These are phyloP conservation scores for Lasiodiplodia hormozganensis DNA, from an alignment of 2,329 filamentous ascomycete genomes.

Conservation along the genomic window DNA sequence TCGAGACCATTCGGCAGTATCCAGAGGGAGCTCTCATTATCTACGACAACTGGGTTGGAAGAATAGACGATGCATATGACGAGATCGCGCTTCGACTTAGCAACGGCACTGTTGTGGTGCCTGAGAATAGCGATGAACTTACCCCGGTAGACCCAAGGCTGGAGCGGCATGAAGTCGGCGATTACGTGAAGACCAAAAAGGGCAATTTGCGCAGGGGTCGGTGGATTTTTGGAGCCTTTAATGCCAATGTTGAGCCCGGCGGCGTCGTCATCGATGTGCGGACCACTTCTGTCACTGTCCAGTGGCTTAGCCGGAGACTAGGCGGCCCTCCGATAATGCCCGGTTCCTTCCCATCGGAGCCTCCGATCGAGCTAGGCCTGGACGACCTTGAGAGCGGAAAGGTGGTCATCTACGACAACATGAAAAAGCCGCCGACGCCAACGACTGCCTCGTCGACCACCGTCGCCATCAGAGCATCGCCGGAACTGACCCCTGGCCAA, in stretches of 20 bases:
- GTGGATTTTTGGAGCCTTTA: constrained; percentile 61
- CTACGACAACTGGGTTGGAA: constrained; percentile 63
- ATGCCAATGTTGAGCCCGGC: constrained; percentile 55
- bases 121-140: constrained; percentile 55
- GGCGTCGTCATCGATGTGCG: constrained; percentile 62
- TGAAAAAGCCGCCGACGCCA: constrained; percentile 35
- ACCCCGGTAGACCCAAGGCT: constrained; percentile 43
- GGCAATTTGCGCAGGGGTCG: constrained; percentile 58
- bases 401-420: constrained; percentile 52
- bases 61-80: constrained; percentile 57
- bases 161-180: constrained; percentile 53
- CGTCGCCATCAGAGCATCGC: not conserved
- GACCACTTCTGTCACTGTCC: constrained; percentile 54
- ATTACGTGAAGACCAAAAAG: constrained; percentile 60
- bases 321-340: constrained; percentile 34
- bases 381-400: constrained; percentile 52
- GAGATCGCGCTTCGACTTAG: constrained; percentile 59
- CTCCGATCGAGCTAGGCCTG: constrained; percentile 39
- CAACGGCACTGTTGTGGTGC: constrained; percentile 62
- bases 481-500: constrained; percentile 53
- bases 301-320: constrained; percentile 60
- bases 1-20: constrained; percentile 54
- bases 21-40: constrained; percentile 60
- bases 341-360: constrained; percentile 36
- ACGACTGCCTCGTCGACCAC: constrained; percentile 32